Conservation (phyloP, 2,329 filamentous ascomycete species). For the Trichophyton benhamiae region DNA sequence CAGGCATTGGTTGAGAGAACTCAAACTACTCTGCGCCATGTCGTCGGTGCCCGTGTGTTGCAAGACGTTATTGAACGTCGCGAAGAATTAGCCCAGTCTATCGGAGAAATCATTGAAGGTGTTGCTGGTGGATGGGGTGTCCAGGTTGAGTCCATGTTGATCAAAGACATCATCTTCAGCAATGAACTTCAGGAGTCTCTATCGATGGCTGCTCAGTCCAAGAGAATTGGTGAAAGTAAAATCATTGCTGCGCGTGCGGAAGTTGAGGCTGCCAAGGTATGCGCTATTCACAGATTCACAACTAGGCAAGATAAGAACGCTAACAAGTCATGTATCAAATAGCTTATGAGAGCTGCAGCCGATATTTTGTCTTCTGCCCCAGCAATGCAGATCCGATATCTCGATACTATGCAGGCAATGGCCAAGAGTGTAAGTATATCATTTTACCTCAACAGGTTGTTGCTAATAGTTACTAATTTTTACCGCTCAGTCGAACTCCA, state of each 20-base stretch:
- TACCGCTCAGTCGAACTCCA: conserved; percentile 49
- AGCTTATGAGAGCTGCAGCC: conserved; percentile 54
- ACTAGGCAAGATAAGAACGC: neutral
- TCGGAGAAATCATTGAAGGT: conserved; percentile 94
- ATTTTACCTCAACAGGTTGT: neutral
- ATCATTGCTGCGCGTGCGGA: conserved; percentile 95
- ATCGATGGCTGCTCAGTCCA: conserved; percentile 96
- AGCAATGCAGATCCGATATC: conserved; percentile 95
- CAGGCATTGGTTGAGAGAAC: conserved; percentile 97
- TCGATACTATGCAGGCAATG: conserved; percentile 98
- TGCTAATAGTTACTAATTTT: neutral
- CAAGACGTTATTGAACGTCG: conserved; percentile 98
- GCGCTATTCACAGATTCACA: conserved; percentile 8
- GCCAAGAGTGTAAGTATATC: conserved; percentile 55
- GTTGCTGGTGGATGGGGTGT: conserved; percentile 91
- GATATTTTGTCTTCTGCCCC: conserved; percentile 85
- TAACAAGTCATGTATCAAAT: neutral
- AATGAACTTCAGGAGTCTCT: conserved; percentile 90
- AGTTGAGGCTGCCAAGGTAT: conserved; percentile 84
- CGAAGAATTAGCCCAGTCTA: conserved; percentile 90
- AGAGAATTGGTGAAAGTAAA: conserved; percentile 96
- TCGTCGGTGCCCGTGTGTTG: conserved; percentile 85
- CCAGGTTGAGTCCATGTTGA: conserved; percentile 92
- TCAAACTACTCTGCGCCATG: conserved; percentile 92
- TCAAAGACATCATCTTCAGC: conserved; percentile 98